Conservation (phyloP, 768 basidiomycete genomes). For the Suillus hirtellus region DNA sequence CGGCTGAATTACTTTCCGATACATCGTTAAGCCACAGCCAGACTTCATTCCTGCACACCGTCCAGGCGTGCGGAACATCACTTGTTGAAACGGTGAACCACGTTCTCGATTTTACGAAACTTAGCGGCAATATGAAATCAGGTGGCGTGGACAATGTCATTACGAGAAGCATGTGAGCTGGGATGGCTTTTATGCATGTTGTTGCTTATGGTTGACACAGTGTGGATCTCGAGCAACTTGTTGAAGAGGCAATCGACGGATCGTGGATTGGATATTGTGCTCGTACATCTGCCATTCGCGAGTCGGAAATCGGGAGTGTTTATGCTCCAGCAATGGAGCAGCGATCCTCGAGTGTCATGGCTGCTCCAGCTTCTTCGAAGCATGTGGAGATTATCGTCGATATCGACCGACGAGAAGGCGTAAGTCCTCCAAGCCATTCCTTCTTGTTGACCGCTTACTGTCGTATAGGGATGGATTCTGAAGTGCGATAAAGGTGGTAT, state of each 20-base stretch:
- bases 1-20: constrained; percentile 87
- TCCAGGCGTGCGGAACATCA: constrained; percentile 94
- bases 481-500: constrained; percentile 93
- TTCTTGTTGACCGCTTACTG: neutral
- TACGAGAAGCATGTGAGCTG: constrained; percentile 57
- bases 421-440: constrained; percentile 33
- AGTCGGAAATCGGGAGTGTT: constrained; percentile 87
- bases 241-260: constrained; percentile 89
- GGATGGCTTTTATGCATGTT: constrained; percentile 1
- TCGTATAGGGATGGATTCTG: constrained; percentile 74
- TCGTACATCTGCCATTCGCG: constrained; percentile 63
- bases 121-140: constrained; percentile 81
- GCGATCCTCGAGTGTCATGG: constrained; percentile 41
- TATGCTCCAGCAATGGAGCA: constrained; percentile 74
- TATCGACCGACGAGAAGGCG: constrained; percentile 70
- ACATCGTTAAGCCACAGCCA: constrained; percentile 82
- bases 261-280: constrained; percentile 94
- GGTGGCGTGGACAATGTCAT: constrained; percentile 80
- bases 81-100: constrained; percentile 97
- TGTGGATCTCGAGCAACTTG: constrained; percentile 77
- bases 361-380: constrained; percentile 32
- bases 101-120: constrained; percentile 93
- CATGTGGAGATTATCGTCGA: constrained; percentile 89
- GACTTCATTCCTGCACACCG: constrained; percentile 84
- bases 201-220: constrained; percentile 25